phyloP scores from a whole-genome alignment of 2,329 filamentous ascomycete genomes.

The Diaporthe helianthi region DNA sequence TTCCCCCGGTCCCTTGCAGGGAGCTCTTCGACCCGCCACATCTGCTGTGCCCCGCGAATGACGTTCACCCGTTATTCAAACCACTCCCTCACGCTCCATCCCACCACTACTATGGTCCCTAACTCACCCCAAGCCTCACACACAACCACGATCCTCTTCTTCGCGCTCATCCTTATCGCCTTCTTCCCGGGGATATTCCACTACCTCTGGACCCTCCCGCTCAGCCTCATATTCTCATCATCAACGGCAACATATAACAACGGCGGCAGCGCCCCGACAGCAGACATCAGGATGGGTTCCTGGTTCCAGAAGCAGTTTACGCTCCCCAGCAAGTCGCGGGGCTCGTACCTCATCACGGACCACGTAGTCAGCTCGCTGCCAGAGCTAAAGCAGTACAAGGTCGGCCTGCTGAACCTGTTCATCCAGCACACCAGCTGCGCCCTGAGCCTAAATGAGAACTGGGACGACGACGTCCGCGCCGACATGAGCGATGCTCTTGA shows the following conservation, averaged over 20 bases:
- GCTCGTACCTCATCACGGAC: slow-evolving; percentile 89
- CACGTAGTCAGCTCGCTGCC: slow-evolving; percentile 74
- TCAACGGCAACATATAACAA: slow-evolving; percentile 43
- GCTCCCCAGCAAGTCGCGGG: slow-evolving; percentile 77
- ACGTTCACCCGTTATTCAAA: slow-evolving; percentile 27
- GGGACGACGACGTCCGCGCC: slow-evolving; percentile 79
- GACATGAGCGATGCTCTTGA: slow-evolving; percentile 97
- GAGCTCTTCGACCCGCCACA: slow-evolving; percentile 21
- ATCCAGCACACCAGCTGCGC: slow-evolving; percentile 95
- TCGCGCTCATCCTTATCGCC: slow-evolving; percentile 55
- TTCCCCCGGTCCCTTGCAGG: neutral
- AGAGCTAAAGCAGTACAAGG: slow-evolving; percentile 82
- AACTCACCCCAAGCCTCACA: slow-evolving; percentile 35
- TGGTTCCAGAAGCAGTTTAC: slow-evolving; percentile 89
- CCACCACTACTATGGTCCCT: slow-evolving; percentile 11
- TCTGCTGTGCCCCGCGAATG: slow-evolving; percentile 33
- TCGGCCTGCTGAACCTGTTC: slow-evolving; percentile 87
- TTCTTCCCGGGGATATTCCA: slow-evolving; percentile 63
- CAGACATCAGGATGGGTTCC: slow-evolving; percentile 60
- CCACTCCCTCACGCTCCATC: neutral
- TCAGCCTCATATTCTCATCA: slow-evolving; percentile 45
- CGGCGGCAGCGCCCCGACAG: slow-evolving; percentile 34
- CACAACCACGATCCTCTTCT: slow-evolving; percentile 52
- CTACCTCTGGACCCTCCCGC: slow-evolving; percentile 56
- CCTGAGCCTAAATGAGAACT: slow-evolving; percentile 92